Evolutionary conservation across 2,329 filamentous ascomycete genomes (phyloP).

Genomic region (Exophiala dermatitidis): DNA sequence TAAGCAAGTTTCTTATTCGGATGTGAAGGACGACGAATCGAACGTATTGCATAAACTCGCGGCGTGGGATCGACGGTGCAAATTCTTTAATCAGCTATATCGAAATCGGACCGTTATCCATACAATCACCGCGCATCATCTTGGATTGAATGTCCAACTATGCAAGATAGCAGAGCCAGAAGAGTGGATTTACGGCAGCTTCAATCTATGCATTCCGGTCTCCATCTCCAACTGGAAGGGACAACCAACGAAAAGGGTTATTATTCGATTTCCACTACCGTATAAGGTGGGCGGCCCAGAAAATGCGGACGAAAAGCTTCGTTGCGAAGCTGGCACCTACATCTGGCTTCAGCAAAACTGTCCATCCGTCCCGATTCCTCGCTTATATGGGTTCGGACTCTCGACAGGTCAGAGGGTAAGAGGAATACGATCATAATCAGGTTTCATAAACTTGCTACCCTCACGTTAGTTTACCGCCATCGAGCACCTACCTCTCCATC

Average conservation of each 20-base stretch:
- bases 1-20: no score
- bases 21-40: no score
- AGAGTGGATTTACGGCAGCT: slow-evolving; percentile 28
- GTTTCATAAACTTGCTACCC: slow-evolving; percentile 8
- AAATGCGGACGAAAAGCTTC: slow-evolving; percentile 30
- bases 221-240: slow-evolving; percentile 8
- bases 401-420: slow-evolving; percentile 15
- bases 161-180: slow-evolving; percentile 19
- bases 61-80: not conserved
- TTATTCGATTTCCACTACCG: slow-evolving; percentile 27
- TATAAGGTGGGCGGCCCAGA: slow-evolving; percentile 27
- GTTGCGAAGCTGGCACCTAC: slow-evolving; percentile 29
- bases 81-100: not conserved
- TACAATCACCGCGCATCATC: not conserved
- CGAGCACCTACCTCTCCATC: slow-evolving; percentile 10
- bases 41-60: slow-evolving; percentile 11
- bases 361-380: slow-evolving; percentile 28
- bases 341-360: slow-evolving; percentile 24
- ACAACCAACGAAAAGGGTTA: slow-evolving; percentile 10
- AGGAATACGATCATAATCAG: not conserved
- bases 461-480: slow-evolving; percentile 8
- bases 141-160: slow-evolving; percentile 6
- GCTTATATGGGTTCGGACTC: slow-evolving; percentile 28
- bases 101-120: not conserved
- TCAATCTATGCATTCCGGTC: slow-evolving; percentile 30